Conservation (phyloP, 192 early-diverging fungal species). For the Helicostylum pulchrum region DNA sequence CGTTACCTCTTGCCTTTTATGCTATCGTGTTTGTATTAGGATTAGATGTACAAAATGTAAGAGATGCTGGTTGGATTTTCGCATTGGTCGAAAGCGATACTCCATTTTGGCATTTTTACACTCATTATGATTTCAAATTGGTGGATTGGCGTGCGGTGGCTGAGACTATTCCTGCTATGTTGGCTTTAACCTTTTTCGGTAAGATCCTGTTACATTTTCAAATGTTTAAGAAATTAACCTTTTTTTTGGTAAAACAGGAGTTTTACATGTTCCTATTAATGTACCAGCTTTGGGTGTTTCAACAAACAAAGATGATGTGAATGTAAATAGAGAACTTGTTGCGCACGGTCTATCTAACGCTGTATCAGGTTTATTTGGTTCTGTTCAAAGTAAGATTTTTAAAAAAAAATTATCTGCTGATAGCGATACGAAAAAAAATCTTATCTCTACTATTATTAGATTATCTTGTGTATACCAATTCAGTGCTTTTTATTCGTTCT, state of each 20-base stretch:
- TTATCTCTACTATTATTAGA: conserved; percentile 40
- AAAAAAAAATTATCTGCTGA: conserved; percentile 1
- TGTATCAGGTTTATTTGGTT: conserved; percentile 71
- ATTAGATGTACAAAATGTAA: conserved; percentile 60
- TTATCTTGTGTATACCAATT: conserved; percentile 92
- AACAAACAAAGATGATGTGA: conserved; percentile 80
- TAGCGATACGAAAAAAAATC: background rate
- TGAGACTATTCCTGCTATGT: conserved; percentile 82
- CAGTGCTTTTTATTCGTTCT: conserved; percentile 87
- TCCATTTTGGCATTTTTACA: conserved; percentile 90
- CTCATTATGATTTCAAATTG: conserved; percentile 63
- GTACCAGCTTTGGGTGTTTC: conserved; percentile 92
- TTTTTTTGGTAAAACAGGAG: conserved; percentile 37
- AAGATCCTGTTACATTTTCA: background rate
- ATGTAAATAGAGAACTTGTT: conserved; percentile 88
- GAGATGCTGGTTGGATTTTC: conserved; percentile 83
- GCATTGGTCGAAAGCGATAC: conserved; percentile 62
- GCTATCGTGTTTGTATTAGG: conserved; percentile 54
- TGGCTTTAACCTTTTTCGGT: conserved; percentile 92
- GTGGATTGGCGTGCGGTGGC: conserved; percentile 66
- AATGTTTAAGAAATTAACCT: background rate
- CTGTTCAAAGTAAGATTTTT: conserved; percentile 62
- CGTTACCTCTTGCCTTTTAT: conserved; percentile 79
- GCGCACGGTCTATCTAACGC: conserved; percentile 92
- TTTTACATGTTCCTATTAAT: conserved; percentile 97